Base-by-base conservation (phyloP, 805 yeast genomes). In the Ascoidea asiatica region DNA sequence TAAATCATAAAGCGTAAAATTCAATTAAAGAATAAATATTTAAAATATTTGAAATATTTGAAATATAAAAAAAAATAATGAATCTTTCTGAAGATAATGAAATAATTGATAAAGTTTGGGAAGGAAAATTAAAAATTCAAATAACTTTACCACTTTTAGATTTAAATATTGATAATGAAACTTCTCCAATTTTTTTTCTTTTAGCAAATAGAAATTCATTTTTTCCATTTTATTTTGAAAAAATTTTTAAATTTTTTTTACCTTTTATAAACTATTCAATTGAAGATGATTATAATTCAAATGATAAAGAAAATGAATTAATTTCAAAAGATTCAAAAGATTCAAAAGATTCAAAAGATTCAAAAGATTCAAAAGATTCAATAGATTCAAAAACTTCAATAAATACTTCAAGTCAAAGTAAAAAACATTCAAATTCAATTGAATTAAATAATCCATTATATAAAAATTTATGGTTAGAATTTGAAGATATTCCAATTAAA, bases 381-480 rank as follows among this genome's bases (percentile, higher is more conserved):
- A n/a, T n/a, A n/a, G n/a, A n/a, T n/a, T n/a, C n/a, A n/a, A n/a
- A n/a, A n/a, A n/a, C n/a, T n/a, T n/a, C n/a, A n/a, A n/a, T n/a
- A n/a, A n/a, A n/a, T n/a, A n/a, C n/a, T n/a, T n/a, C n/a, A n/a
- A n/a, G n/a, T n/a, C n/a, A n/a, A n/a, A n/a, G n/a, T n/a, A n/a
- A n/a, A n/a, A n/a, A n/a, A n/a, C n/a, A n/a, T n/a, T n/a, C n/a
- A n/a, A n/a, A n/a, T n/a, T n/a, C n/a, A n/a, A n/a, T n/a, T n/a
- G n/a, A n/a, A n/a, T n/a, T n/a, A n/a, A n/a, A n/a, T n/a, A n/a
- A n/a, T n/a, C n/a, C n/a, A n/a, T 23, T 23, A 23, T 43, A 52
- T 0, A 35, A 47, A 5, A 56, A 57, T 1, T 66, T 78, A 62
- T 87, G 95, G 95, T 65, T 86, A 35, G 86, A 77, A 49, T 72